A percentile compares a stretch with the other conserved stretches of the same genome.
Conservation (phyloP, 139 green algal species). For the Bryopsis sp. region DNA sequence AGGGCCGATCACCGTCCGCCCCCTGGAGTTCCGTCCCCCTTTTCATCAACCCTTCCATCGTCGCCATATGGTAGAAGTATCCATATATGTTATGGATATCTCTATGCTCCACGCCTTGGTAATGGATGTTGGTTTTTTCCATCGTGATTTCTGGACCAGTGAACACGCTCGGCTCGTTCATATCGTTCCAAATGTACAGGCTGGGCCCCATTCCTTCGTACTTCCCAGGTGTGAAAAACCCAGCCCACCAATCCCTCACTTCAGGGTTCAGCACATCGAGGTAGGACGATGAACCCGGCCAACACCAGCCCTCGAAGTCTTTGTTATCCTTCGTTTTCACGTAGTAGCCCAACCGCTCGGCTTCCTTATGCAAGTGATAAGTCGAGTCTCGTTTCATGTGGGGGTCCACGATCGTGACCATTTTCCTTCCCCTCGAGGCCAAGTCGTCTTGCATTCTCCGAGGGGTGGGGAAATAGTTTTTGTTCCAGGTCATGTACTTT, state of each 20-base stretch:
- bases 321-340: constrained; percentile 70
- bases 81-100: constrained; percentile 95
- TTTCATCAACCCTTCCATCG: constrained; percentile 50
- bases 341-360: constrained; percentile 63
- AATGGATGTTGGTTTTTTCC: constrained; percentile 87
- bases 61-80: constrained; percentile 88
- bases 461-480: constrained; percentile 71
- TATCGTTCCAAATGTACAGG: constrained; percentile 99
- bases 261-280: constrained; percentile 78
- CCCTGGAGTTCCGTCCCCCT: constrained; percentile 33
- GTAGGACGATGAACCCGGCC: constrained; percentile 69
- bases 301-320: constrained; percentile 81
- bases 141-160: constrained; percentile 96
- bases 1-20: constrained; percentile 83
- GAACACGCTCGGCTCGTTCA: constrained; percentile 99
- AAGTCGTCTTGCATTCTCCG: constrained; percentile 66
- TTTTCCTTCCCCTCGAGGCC: constrained; percentile 63
- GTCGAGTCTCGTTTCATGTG: constrained; percentile 87
- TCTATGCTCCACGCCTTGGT: constrained; percentile 74
- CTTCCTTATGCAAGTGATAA: constrained; percentile 84
- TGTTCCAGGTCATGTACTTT: constrained; percentile 98
- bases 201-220: constrained; percentile 76
- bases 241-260: constrained; percentile 85
- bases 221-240: constrained; percentile 66
- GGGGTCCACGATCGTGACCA: constrained; percentile 97